Evolutionary conservation across 2,329 filamentous ascomycete species (phyloP), one percentile per base, ranked within the genome.

Genomic region (Knufia petricola): DNA sequence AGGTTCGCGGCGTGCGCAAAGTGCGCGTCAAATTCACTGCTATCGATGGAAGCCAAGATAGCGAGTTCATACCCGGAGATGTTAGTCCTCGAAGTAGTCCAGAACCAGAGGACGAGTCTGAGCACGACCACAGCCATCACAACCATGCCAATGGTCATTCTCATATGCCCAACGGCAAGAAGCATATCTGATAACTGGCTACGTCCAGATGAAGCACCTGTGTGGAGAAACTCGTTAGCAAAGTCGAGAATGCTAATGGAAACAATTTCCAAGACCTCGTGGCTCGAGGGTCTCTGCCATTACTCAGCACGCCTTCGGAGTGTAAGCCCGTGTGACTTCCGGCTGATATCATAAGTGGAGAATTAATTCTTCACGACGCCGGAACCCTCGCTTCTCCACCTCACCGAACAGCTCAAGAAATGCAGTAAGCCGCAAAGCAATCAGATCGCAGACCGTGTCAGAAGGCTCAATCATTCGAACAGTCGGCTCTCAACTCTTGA

Each of bases 21-120:
- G 78, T 98, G 28, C 83, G 85, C 53, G 77, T 96, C 45, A 81
- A 88, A 36, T 96, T 96, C 63, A 78, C 92, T 24, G 77, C 84
- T 31, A 78, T 79, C 57, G 81, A 85, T 15, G 73, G 75, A 23
- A 65, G 70, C 10, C 66, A 71, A 24, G 73, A 77, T 52, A 85
- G 94, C 62, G 88, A 96, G 64, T 89, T 88, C 59, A 85, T 89
- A 53, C 67, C 75, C 1, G 77, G 77, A 2, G 76, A 84, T 54
- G 69, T 84, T 8, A 79, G 74, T 58, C 69, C 73, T 12, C 68
- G 69, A 58, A 70, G 67, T 34, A 79, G 72, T 57, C 79, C 78
- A 2, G 80, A 85, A 60, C 75, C 79, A 1, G 78, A 84, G 56
- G 70, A 73, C 17, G 71, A 76, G 45, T 55, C 64, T 51, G 58